Evolutionary conservation across 1,284 basidiomycete species (phyloP).

Genomic region (Apiotrichum veenhuisii): DNA sequence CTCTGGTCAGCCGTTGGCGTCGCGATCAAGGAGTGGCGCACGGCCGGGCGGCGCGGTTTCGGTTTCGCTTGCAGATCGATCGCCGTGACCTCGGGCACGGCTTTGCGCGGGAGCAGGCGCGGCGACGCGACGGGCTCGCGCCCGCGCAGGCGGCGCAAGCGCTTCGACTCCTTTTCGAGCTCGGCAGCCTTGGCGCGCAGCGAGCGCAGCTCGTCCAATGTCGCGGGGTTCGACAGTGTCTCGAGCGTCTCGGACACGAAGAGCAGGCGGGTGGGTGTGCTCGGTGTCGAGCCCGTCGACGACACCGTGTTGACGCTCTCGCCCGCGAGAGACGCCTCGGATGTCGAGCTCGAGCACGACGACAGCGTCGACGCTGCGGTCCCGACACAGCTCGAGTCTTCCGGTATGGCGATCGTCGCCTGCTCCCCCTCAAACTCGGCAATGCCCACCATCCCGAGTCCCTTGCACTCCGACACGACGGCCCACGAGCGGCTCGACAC

Average conservation of each 20-base stretch:
- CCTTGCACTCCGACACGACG: constrained; percentile 15
- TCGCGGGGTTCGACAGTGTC: constrained; percentile 24
- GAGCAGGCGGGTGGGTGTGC: constrained; percentile 18
- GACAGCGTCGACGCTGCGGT: no score
- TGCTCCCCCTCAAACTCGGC: constrained; percentile 17
- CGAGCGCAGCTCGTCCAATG: constrained; percentile 25
- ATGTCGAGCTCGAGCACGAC: neutral
- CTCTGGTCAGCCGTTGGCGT: neutral
- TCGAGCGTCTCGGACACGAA: constrained; percentile 25
- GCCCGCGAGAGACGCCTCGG: constrained; percentile 9
- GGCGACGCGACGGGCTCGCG: constrained; percentile 13
- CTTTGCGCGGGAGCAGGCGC: constrained; percentile 26
- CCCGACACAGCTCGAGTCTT: no score
- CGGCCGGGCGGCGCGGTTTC: constrained; percentile 6
- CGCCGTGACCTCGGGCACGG: constrained; percentile 25
- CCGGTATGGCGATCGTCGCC: no score
- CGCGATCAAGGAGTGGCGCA: constrained; percentile 12
- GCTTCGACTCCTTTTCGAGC: constrained; percentile 25
- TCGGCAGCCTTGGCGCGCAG: constrained; percentile 25
- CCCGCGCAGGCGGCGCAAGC: constrained; percentile 14
- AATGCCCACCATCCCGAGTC: constrained; percentile 21
- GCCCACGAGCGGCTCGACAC: constrained; percentile 11
- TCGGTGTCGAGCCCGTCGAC: constrained; percentile 3
- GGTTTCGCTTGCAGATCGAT: constrained; percentile 6
- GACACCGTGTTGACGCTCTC: constrained; percentile 11